Percentiles rank a stretch among this genome's conserved stretches.
phyloP scores from a whole-genome alignment of 805 yeast species.

The Ogataea nitratoaversa region DNA sequence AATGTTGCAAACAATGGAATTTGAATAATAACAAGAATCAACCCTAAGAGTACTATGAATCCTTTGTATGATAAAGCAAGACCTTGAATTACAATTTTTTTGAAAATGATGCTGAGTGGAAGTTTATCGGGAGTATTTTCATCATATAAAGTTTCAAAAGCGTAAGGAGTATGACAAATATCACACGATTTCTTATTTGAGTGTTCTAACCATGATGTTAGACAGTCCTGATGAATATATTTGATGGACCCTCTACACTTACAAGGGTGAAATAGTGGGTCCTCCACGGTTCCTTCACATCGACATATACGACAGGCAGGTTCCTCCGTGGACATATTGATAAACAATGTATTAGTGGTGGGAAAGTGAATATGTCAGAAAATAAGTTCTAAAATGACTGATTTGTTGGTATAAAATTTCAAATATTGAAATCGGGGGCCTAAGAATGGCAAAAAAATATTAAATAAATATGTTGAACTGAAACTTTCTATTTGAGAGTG shows the following conservation, averaged over 20 bases:
- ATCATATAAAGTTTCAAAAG: constrained; percentile 39
- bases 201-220: constrained; percentile 81
- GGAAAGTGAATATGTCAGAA: too few relatives aligned
- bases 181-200: constrained; percentile 71
- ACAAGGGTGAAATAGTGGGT: constrained; percentile 89
- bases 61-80: constrained; percentile 7
- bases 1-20: constrained; percentile 57
- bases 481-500: too few relatives aligned
- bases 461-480: too few relatives aligned
- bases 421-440: too few relatives aligned
- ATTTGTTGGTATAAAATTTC: too few relatives aligned
- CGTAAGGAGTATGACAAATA: constrained; percentile 75
- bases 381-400: too few relatives aligned
- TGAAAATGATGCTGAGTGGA: constrained; percentile 49
- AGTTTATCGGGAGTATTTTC: constrained; percentile 45
- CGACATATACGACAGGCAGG: constrained; percentile 88
- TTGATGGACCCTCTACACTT: constrained; percentile 90
- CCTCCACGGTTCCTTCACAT: constrained; percentile 74
- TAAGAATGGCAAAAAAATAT: too few relatives aligned
- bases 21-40: constrained; percentile 43
- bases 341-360: not conserved
- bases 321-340: constrained; percentile 27
- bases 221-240: constrained; percentile 89
- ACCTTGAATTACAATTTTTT: constrained; percentile 28
- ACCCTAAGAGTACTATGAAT: constrained; percentile 31